Conservation (phyloP, 1,139 yeast species). For the Blastobotrys ciferrii region DNA sequence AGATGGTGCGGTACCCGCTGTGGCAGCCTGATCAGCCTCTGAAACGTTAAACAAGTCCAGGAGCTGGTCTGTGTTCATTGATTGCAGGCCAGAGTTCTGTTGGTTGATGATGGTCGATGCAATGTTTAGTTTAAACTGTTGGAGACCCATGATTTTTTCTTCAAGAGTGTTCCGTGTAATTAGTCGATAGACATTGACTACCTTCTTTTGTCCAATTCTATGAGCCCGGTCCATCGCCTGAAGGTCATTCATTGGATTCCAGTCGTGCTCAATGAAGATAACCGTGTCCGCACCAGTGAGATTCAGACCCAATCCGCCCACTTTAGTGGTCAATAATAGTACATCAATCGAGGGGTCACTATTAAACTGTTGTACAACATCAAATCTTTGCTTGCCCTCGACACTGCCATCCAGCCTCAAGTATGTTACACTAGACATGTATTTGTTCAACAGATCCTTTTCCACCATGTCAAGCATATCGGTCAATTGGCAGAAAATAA, state of each 20-base stretch:
- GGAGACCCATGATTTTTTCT: slow-evolving; percentile 97
- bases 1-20: slow-evolving; percentile 40
- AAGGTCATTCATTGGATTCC: slow-evolving; percentile 99
- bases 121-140: slow-evolving; percentile 94
- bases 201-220: slow-evolving; percentile 95
- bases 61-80: slow-evolving; percentile 96
- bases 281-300: slow-evolving; percentile 99
- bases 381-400: slow-evolving; percentile 89
- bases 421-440: slow-evolving; percentile 88
- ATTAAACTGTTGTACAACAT: slow-evolving; percentile 86
- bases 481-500: slow-evolving; percentile 92
- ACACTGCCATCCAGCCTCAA: slow-evolving; percentile 95
- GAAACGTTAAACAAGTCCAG: slow-evolving; percentile 84
- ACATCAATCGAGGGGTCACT: slow-evolving; percentile 97
- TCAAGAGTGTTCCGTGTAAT: slow-evolving; percentile 92
- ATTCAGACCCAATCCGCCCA: slow-evolving; percentile 96
- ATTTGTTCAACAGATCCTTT: slow-evolving; percentile 74
- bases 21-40: slow-evolving; percentile 47
- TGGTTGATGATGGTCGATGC: slow-evolving; percentile 96
- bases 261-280: slow-evolving; percentile 96
- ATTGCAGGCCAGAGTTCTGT: slow-evolving; percentile 88
- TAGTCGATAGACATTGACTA: slow-evolving; percentile 89
- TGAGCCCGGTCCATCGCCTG: slow-evolving; percentile 99
- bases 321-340: slow-evolving; percentile 87
- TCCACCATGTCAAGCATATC: slow-evolving; percentile 98